Evolutionary conservation across 306 rosid species (phyloP).

Genomic region (Sicyos edulis): DNA sequence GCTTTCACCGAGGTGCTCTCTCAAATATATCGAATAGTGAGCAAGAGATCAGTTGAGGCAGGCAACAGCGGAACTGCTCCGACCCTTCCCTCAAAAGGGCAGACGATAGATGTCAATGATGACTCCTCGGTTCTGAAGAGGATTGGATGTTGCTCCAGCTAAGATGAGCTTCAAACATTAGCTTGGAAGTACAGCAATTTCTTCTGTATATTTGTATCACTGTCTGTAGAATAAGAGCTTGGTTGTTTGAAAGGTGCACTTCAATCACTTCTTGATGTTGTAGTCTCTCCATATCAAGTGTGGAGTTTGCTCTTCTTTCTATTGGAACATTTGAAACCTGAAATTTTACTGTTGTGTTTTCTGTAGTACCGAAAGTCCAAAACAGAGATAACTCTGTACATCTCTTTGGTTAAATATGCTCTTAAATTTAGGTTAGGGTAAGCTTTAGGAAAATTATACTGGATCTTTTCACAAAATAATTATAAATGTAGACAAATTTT

Average conservation of each 20-base stretch:
- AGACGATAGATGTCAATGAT: slow-evolving; percentile 71
- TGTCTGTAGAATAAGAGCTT: slow-evolving; percentile 19
- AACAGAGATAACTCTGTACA: not conserved
- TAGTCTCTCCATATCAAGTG: not conserved
- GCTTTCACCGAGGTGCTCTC: slow-evolving; percentile 65
- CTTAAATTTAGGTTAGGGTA: not conserved
- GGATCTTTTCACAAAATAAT: no score
- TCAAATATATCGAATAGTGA: slow-evolving; percentile 65
- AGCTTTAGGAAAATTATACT: no score
- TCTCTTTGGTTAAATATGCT: not conserved
- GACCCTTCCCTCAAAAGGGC: slow-evolving; percentile 57
- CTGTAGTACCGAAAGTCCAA: not conserved
- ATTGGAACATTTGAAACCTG: slow-evolving; percentile 9
- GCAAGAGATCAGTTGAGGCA: slow-evolving; percentile 78
- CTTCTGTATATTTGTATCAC: slow-evolving; percentile 19
- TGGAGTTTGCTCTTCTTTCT: slow-evolving; percentile 7
- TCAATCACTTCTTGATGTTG: not conserved
- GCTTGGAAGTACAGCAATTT: not conserved
- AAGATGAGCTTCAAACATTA: slow-evolving; percentile 14
- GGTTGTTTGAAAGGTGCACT: not conserved
- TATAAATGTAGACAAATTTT: no score
- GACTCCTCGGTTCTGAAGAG: slow-evolving; percentile 69
- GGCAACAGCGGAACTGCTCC: slow-evolving; percentile 44
- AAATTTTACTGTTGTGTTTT: not conserved
- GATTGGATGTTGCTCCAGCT: slow-evolving; percentile 90